These are phyloP conservation scores for Gynochthodes officinalis DNA, from an alignment of 257 asterid genomes.

Conservation along the genomic window DNA sequence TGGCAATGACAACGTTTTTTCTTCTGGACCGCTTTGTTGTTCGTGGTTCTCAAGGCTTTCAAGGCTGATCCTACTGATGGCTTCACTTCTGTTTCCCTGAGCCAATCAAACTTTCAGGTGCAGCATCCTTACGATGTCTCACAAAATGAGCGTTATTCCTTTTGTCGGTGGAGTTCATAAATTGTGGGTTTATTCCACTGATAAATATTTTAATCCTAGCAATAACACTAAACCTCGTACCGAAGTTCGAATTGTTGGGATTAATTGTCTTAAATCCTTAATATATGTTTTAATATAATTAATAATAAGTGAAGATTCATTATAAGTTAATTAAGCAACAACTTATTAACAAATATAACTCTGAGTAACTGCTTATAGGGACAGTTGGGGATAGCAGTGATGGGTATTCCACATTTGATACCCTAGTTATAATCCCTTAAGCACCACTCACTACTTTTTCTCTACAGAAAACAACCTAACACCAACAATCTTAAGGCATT, in stretches of 20 bases:
- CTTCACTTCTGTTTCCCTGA: conserved; percentile 9
- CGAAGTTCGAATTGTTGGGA: conserved; percentile 21
- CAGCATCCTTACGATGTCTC: conserved; percentile 12
- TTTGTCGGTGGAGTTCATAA: conserved; percentile 2
- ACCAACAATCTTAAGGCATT: no score
- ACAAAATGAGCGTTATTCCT: not conserved
- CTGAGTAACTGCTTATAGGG: no score
- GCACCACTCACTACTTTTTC: no score
- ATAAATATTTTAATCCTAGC: not conserved
- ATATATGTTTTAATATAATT: no score
- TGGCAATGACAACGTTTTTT: not conserved
- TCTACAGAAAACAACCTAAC: no score
- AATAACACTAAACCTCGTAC: conserved; percentile 14
- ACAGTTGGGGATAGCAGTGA: no score
- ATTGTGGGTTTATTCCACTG: conserved; percentile 14
- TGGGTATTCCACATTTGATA: no score
- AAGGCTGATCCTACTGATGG: conserved; percentile 19
- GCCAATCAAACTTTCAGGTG: not conserved
- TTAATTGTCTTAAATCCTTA: no score
- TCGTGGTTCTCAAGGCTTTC: not conserved
- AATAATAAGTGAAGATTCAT: no score
- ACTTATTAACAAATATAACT: no score
- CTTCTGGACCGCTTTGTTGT: not conserved
- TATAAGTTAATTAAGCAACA: no score
- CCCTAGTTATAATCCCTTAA: no score